Base-by-base conservation (phyloP, 1,284 basidiomycete genomes). In the Cutaneotrichosporon dermatis region DNA sequence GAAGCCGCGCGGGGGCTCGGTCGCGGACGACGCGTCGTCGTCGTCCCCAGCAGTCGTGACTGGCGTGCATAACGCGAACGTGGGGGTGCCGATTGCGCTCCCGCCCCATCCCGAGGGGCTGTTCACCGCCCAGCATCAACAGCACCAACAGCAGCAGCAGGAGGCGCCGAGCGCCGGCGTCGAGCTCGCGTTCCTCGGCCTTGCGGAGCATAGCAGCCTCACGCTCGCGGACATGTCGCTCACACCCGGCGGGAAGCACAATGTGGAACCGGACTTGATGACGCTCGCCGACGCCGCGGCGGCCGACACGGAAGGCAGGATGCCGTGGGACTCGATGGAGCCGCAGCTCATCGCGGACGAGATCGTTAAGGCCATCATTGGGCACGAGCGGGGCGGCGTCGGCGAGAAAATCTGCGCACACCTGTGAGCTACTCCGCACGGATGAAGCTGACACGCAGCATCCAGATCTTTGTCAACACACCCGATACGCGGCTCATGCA, bases 221-320 rank as follows among this genome's bases (percentile, higher is more conserved):
- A 58, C 54, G 15, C 54, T 59, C 34, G 46, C 54, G 4, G 55
- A 63, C 45, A 35, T 62, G 33, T 44, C 33, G 5, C 45, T 59
- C 41, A 44, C 42, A 6, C 51, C 51, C 13, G 51, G 40, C 10
- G 54, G 35, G 36, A 54, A 60, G 51, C 43, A 59, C 33, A 52
- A 46, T 6, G 58, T 60, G 34, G 72, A 74, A 49, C 75, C 75
- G 33, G 74, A 76, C 53, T 61, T 78, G 43, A 78, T 78, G 76
- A 78, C 76, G 10, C 65, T 78, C 3, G 76, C 76, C 4, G 73
- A 78, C 60, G 76, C 76, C 1, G 76, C 76, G 0, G 73, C 72
- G 7, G 68, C 62, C 2, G 72, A 73, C 44, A 58, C 62, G 4
- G 50, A 41, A 3, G 65, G 54, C 4, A 16, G 52, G 5, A 58